These are phyloP conservation scores for Coniferiporia sulphurascens DNA, from an alignment of 1,284 basidiomycete genomes.

Conservation along the genomic window DNA sequence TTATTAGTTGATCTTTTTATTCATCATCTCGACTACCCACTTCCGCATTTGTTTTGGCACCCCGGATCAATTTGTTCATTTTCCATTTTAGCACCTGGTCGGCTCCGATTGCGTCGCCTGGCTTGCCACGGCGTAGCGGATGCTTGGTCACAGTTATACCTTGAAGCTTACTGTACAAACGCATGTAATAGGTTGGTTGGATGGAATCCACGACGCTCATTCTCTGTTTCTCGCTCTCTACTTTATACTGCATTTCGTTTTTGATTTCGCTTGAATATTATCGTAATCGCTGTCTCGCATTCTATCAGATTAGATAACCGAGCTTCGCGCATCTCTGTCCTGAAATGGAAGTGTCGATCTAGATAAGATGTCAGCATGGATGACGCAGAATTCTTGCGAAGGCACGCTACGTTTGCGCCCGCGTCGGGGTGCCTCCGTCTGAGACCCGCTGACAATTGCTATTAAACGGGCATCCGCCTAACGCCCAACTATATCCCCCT, in stretches of 20 bases:
- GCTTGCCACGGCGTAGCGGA: background rate
- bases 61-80: background rate
- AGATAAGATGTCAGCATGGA: too few species aligned
- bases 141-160: constrained; percentile 27
- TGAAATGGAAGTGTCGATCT: too few species aligned
- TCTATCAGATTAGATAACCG: too few species aligned
- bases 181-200: constrained; percentile 18
- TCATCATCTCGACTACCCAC: background rate
- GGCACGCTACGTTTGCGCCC: too few species aligned
- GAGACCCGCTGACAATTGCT: too few species aligned
- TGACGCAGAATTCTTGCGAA: too few species aligned
- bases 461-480: background rate
- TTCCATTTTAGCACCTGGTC: background rate
- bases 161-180: constrained; percentile 12
- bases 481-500: too few species aligned
- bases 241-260: background rate
- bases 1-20: background rate
- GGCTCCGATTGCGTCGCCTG: background rate
- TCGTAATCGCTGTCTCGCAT: background rate
- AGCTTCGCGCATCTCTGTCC: too few species aligned
- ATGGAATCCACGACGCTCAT: background rate
- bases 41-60: background rate
- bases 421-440: too few species aligned
- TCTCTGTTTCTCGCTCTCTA: constrained; percentile 1
- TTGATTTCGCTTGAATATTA: background rate